These are phyloP conservation scores for Tylopilus plumbeoviolaceoides DNA, from an alignment of 768 basidiomycete genomes.

Conservation along the genomic window DNA sequence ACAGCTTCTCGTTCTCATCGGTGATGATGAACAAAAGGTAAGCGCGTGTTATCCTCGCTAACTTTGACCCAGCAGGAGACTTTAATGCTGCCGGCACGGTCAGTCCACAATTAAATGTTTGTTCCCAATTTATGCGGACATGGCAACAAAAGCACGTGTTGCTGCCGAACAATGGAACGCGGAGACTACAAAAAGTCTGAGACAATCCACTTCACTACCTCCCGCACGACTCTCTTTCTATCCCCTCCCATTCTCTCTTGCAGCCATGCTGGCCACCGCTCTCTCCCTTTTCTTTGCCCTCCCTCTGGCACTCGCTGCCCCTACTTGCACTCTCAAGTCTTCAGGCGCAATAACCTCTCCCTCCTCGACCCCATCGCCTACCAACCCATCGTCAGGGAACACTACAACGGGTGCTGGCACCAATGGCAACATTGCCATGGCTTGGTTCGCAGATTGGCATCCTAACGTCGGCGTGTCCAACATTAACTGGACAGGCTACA, in stretches of 20 bases:
- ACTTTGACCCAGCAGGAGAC: too few relatives aligned
- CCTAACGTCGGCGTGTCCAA: constrained; percentile 42
- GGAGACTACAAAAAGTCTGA: constrained; percentile 11
- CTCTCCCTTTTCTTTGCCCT: constrained; percentile 22
- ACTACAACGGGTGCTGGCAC: constrained; percentile 22
- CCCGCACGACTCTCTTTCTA: constrained; percentile 15
- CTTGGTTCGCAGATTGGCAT: constrained; percentile 75
- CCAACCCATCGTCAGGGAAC: constrained; percentile 11
- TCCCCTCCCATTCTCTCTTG: constrained; percentile 4
- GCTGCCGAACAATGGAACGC: constrained; percentile 7
- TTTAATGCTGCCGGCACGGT: too few relatives aligned
- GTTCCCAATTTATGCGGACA: constrained; percentile 8
- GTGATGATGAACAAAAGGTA: neutral
- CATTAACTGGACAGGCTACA: constrained; percentile 67
- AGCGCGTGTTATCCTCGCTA: neutral
- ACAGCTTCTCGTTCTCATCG: neutral
- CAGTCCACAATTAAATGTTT: neutral
- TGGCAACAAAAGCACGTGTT: constrained; percentile 4
- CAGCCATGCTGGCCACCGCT: constrained; percentile 15
- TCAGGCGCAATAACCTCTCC: constrained; percentile 3
- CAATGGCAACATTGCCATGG: constrained; percentile 40
- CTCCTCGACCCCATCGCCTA: neutral
- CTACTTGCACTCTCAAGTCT: constrained; percentile 21
- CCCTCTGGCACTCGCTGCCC: constrained; percentile 29
- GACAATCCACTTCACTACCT: neutral